A percentile compares a stretch with the other conserved stretches of the same genome.
These are phyloP conservation scores for Coprinellus aureogranulatus DNA, from an alignment of 768 basidiomycete genomes.

Conservation along the genomic window DNA sequence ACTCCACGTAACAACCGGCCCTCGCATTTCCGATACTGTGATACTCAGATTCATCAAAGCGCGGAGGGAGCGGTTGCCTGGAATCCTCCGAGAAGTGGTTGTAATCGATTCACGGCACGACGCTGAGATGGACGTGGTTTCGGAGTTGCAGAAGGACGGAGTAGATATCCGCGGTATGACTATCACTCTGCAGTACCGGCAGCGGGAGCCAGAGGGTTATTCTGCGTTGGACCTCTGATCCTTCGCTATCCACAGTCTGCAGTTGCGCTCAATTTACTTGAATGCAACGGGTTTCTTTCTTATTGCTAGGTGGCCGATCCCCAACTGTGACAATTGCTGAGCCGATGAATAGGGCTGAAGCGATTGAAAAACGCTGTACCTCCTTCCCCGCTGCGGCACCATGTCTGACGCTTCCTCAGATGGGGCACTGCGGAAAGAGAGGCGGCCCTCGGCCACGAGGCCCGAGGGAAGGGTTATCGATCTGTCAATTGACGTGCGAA, in stretches of 20 bases:
- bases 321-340: too few relatives aligned
- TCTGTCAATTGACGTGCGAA: too few relatives aligned
- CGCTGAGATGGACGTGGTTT: neutral
- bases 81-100: neutral
- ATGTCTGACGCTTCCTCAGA: too few relatives aligned
- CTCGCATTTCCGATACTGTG: neutral
- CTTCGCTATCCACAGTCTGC: neutral
- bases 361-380: too few relatives aligned
- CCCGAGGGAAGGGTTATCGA: too few relatives aligned
- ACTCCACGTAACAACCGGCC: neutral
- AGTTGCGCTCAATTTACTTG: neutral
- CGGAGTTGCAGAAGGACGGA: neutral
- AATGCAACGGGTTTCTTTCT: neutral
- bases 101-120: neutral
- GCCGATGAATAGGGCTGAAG: too few relatives aligned
- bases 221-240: neutral
- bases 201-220: neutral
- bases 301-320: too few relatives aligned
- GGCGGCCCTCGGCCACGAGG: too few relatives aligned
- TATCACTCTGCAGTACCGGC: neutral
- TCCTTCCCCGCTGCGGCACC: too few relatives aligned
- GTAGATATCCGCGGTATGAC: neutral
- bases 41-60: neutral
- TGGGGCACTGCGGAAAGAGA: too few relatives aligned
- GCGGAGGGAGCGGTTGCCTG: neutral